Conservation (phyloP, 306 rosid genomes). For the Cucumis sativus region Cucumber_9930_V3 NC_026660.2:8277501-8278000, state of each 20-base stretch:
- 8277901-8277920: background rate
- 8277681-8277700: too few species aligned
- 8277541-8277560: background rate
- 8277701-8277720: background rate
- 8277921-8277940: background rate
- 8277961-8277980: background rate
- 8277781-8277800: background rate
- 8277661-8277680: too few species aligned
- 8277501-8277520: background rate
- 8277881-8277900: background rate
- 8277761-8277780: background rate
- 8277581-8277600: background rate
- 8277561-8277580: background rate
- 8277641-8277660: too few species aligned
- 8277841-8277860: background rate
- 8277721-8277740: background rate
- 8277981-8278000: background rate
- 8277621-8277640: background rate
- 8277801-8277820: background rate
- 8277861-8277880: background rate
- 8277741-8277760: background rate
- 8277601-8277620: background rate
- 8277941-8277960: background rate
- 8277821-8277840: background rate
- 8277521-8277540: background rate